Percentiles rank a stretch among this genome's conserved stretches.
Evolutionary conservation across 179 eudicot genomes (phyloP).

Genomic region (Drosera spatulata): DNA sequence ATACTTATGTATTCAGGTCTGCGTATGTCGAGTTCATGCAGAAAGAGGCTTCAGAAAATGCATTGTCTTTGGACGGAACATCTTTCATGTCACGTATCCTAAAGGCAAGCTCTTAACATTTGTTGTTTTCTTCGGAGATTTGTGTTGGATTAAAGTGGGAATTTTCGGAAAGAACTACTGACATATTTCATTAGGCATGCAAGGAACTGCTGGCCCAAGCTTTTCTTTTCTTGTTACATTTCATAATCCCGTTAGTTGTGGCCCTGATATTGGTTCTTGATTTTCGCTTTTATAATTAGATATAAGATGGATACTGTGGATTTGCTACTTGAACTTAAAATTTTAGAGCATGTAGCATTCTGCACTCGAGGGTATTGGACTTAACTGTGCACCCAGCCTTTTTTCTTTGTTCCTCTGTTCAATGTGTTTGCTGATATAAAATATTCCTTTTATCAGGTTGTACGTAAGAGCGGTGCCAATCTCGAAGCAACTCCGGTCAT

Average conservation of each 20-base stretch:
- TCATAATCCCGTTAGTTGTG: too few relatives aligned
- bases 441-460: slow-evolving; percentile 35
- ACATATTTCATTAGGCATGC: too few relatives aligned
- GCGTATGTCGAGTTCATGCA: slow-evolving; percentile 89
- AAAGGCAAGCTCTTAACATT: slow-evolving; percentile 38
- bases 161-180: too few relatives aligned
- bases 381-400: too few relatives aligned
- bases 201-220: too few relatives aligned
- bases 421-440: neutral
- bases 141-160: neutral
- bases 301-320: too few relatives aligned
- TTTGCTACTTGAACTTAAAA: too few relatives aligned
- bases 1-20: slow-evolving; percentile 43
- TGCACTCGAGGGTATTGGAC: too few relatives aligned
- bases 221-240: too few relatives aligned
- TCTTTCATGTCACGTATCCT: slow-evolving; percentile 96
- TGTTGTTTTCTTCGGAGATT: neutral
- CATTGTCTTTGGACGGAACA: slow-evolving; percentile 83
- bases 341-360: too few relatives aligned
- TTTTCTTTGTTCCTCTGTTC: neutral
- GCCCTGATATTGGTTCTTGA: too few relatives aligned
- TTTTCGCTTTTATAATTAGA: too few relatives aligned
- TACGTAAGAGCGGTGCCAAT: slow-evolving; percentile 53
- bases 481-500: slow-evolving; percentile 45
- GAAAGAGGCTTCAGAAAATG: slow-evolving; percentile 82